A percentile compares a stretch with the other conserved stretches of the same genome.
Conservation (phyloP, 2,329 filamentous ascomycete species). For the Colletotrichum orbiculare region DNA sequence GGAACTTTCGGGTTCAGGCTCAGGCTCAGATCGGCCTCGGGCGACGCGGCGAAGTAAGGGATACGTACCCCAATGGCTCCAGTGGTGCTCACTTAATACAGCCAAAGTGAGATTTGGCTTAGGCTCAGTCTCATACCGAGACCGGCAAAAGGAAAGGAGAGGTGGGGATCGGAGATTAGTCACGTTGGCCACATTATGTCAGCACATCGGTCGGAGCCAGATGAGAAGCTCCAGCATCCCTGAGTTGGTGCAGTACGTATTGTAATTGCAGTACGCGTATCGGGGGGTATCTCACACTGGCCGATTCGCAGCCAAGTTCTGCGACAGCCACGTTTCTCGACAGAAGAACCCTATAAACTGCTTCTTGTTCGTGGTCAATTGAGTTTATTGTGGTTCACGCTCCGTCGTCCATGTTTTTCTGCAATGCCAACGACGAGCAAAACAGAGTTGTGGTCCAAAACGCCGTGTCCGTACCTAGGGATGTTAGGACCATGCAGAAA, state of each 20-base stretch:
- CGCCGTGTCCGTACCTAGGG: no score
- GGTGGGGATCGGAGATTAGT: constrained; percentile 2
- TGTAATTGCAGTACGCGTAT: no score
- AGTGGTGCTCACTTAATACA: background rate
- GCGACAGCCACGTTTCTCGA: constrained; percentile 23
- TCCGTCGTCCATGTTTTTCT: no score
- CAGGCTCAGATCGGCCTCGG: constrained; percentile 28
- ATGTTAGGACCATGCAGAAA: no score
- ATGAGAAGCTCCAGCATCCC: no score
- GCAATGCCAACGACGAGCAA: background rate
- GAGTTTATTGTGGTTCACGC: constrained; percentile 9
- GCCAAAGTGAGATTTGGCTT: constrained; percentile 7
- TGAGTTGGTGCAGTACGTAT: no score
- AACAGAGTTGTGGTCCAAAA: constrained; percentile 2
- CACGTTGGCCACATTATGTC: background rate
- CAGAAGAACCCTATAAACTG: background rate
- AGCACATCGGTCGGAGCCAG: no score
- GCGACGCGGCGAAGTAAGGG: constrained; percentile 26
- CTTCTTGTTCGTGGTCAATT: background rate
- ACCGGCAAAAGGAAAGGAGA: constrained; percentile 9
- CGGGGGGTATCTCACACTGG: no score
- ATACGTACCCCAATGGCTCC: constrained; percentile 17
- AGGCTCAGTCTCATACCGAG: background rate
- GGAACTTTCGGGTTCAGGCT: constrained; percentile 36
- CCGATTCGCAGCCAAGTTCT: background rate